Evolutionary conservation across 208 protist genomes (phyloP), one percentile per base, ranked within the genome.

Genomic region (Leishmania major): DNA sequence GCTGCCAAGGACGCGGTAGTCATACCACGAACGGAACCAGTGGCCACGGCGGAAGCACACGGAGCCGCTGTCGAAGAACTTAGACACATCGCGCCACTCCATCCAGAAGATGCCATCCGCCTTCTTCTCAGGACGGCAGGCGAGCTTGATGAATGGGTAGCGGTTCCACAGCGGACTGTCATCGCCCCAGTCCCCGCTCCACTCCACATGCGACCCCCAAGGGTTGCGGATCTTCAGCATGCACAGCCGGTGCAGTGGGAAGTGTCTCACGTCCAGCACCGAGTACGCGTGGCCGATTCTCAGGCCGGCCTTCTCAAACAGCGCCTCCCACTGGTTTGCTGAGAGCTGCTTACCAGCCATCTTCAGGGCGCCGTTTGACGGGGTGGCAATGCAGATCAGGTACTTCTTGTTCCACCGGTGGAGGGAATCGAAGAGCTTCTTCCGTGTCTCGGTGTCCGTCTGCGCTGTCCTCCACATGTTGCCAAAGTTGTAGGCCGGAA

Each of bases 151-250:
- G 79, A 89, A 59, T 28, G 92, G 87, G 79, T 94, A 91, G 81
- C 79, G 71, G 76, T 59, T 70, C 91, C 90, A 95, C 72, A 84
- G 77, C 47, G 77, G 87, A 77, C 89, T 92, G 43, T 89, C 51
- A 75, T 93, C 89, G 47, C 88, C 57, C 90, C 91, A 96, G 77
- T 86, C 87, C 28, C 89, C 87, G 40, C 75, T 91, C 89, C 92
- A 95, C 84, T 94, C 92, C 84, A 89, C 84, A 45, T 87, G 76
- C 69, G 90, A 92, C 69, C 90, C 92, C 92, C 89, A 94, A 70
- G 92, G 92, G 85, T 93, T 94, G 59, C 90, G 84, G 62, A 94
- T 94, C 75, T 93, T 91, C 45, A 92, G 83, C 83, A 95, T 31
- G 69, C 85, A 92, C 51, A 93, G 80, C 28, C 86, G 72, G 59